Evolutionary conservation across 345 rosid species (phyloP).

Genomic region (Anastatica hierochuntica): DNA sequence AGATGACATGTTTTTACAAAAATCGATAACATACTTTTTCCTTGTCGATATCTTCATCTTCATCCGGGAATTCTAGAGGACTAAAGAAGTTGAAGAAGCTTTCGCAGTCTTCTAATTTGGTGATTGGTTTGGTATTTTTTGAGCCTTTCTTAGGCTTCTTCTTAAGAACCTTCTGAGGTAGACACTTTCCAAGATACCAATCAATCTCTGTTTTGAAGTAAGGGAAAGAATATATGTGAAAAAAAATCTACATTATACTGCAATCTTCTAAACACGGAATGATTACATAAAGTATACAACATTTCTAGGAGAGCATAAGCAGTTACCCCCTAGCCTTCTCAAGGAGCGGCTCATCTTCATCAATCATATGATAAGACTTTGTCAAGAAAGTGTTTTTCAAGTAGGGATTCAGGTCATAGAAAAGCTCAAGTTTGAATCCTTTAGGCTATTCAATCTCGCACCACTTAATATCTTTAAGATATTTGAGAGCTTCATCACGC

Average conservation of each 20-base stretch:
- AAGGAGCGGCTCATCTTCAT: constrained; percentile 77
- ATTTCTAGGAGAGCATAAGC: neutral
- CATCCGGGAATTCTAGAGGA: constrained; percentile 89
- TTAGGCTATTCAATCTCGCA: constrained; percentile 62
- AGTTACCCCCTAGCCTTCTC: constrained; percentile 83
- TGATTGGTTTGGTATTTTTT: constrained; percentile 61
- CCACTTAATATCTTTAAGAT: constrained; percentile 78
- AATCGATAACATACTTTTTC: constrained; percentile 39
- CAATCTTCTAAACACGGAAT: neutral
- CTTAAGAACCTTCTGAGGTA: constrained; percentile 77
- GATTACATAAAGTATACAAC: neutral
- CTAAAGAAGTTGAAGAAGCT: constrained; percentile 88
- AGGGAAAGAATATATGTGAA: neutral
- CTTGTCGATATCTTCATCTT: constrained; percentile 77
- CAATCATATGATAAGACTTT: constrained; percentile 81
- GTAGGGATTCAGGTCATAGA: constrained; percentile 65
- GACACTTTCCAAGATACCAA: constrained; percentile 84
- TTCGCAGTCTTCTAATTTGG: constrained; percentile 68
- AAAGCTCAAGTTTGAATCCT: constrained; percentile 88
- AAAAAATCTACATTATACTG: too few species aligned
- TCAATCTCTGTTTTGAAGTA: constrained; percentile 69
- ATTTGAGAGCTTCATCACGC: constrained; percentile 83
- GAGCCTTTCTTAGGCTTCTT: constrained; percentile 90
- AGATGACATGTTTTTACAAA: too few species aligned
- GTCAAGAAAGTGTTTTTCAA: constrained; percentile 71